These are phyloP conservation scores for Acephala macrosclerotiorum DNA, from an alignment of 2,329 filamentous ascomycete species.

Conservation along the genomic window DNA sequence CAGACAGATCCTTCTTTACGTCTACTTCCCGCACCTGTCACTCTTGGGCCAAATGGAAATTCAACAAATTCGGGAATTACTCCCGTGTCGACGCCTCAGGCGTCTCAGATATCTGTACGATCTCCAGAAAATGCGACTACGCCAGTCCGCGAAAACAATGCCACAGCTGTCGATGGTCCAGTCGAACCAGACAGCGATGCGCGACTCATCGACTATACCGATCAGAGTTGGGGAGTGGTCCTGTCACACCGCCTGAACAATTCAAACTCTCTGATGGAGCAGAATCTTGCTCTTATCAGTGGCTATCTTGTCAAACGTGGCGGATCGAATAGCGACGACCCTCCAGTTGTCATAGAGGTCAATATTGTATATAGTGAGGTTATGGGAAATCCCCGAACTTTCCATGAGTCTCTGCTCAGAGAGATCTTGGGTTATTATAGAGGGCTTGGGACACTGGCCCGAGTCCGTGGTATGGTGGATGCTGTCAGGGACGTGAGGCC, in stretches of 20 bases:
- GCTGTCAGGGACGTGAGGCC: constrained; percentile 69
- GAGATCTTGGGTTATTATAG: constrained; percentile 77
- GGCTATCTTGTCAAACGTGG: constrained; percentile 72
- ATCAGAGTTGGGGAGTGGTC: constrained; percentile 79
- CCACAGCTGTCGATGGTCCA: constrained; percentile 49
- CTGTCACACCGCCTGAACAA: constrained; percentile 71
- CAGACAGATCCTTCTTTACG: constrained; percentile 71
- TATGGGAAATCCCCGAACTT: constrained; percentile 41
- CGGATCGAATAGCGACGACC: constrained; percentile 61
- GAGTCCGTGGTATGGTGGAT: constrained; percentile 68
- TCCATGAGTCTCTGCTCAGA: constrained; percentile 68
- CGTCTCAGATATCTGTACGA: constrained; percentile 54
- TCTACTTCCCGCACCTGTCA: constrained; percentile 63
- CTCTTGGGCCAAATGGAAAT: constrained; percentile 52
- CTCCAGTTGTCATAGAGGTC: constrained; percentile 67
- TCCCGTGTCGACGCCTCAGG: constrained; percentile 72
- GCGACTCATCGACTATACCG: constrained; percentile 73
- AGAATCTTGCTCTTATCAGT: constrained; percentile 65
- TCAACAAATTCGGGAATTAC: constrained; percentile 57
- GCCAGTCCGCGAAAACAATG: constrained; percentile 42
- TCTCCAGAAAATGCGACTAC: constrained; percentile 62
- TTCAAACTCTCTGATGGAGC: constrained; percentile 60
- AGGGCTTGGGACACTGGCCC: constrained; percentile 72
- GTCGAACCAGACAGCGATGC: constrained; percentile 68
- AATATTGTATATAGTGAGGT: constrained; percentile 65